Base-by-base conservation (phyloP, 1,139 yeast species). In the Candida dubliniensis region DNA sequence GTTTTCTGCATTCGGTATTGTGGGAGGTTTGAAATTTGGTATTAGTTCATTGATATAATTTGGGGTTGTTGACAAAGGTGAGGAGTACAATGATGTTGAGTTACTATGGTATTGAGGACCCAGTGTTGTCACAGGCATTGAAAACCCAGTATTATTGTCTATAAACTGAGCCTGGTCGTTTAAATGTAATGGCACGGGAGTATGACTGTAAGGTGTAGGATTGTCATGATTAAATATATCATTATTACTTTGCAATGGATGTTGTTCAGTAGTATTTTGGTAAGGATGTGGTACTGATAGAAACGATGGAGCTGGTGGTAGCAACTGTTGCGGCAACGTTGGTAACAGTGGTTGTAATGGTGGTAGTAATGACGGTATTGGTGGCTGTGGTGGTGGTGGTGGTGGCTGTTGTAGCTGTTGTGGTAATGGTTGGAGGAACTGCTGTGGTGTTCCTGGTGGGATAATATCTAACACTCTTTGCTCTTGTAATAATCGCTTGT, bases 401-500 rank as follows among this genome's bases (percentile, higher is more conserved):
- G 15, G 14, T 35, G 10, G n/a, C 15, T n/a, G 11, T 33, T 23
- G 38, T 1, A 14, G 10, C 14, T 26, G 12, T 35, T n/a, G 32
- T 12, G 14, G 15, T n/a, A n/a, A 12, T 30, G 13, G 14, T 18
- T 33, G 32, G 6, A n/a, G 14, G 6, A 8, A 5, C n/a, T 30
- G 32, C 8, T 27, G 30, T 27, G 30, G 12, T 4, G 7, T 27
- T 27, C n/a, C 12, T 11, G 32, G 13, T 30, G 32, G 4, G n/a
- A n/a, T 4, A 6, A n/a, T 8, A 2, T 11, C 9, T 11, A 30
- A n/a, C n/a, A 30, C 5, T 30, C 13, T 30, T 30, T 12, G 13
- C 13, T n/a, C 36, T 6, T 23, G n/a, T 36, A 48, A 50, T 24
- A 44, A 34, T 41, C 58, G 62, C 42, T 53, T 57, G 24, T 60